Evolutionary conservation across 1,139 yeast genomes (phyloP), one percentile per base, ranked within the genome.

Genomic region (Nematodospora anomalae): DNA sequence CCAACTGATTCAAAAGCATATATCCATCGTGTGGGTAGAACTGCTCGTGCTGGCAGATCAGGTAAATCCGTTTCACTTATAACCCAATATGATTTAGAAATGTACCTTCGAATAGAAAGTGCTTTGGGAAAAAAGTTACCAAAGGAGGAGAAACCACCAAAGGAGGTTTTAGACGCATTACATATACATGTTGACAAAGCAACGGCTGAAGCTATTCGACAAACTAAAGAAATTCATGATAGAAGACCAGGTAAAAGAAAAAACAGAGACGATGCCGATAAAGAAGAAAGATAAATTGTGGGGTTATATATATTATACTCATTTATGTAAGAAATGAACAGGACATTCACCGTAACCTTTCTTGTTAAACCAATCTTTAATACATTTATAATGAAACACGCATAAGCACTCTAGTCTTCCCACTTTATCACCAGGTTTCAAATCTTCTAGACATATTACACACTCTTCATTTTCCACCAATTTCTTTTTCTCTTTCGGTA

Each of bases 1-100:
- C 99, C 98, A 10, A 92, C 95, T 8, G 97, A 94, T 55, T 89
- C 97, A n/a, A 94, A 94, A 56, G 95, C 97, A 1, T 92, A 94
- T 52, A 90, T 94, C 49, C 98, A 92, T 60, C 76, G 98, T 55
- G 98, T 92, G 13, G 98, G 98, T 23, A 82, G 98, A 70, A 92
- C 98, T 18, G 98, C 98, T 2, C 83, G 98, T 62, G 98, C 98
- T 0, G 98, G 99, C 6, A 76, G 95, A 47, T 79, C 95, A 0
- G 99, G 99, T 36, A 87, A 85, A 58, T 88, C 97, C 3, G 74
- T 92, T 25, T 86, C 97, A 4, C 70, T 92, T 40, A 95, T 92
- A 18, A 89, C 97, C 1, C 99, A 92, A 60, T 94, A 92, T 57
- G 98, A 92, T 59, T 71, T 92, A 45, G 97, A 89, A 60, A 67